phyloP scores from a whole-genome alignment of 768 basidiomycete genomes.

The Mycena vulgaris region DNA sequence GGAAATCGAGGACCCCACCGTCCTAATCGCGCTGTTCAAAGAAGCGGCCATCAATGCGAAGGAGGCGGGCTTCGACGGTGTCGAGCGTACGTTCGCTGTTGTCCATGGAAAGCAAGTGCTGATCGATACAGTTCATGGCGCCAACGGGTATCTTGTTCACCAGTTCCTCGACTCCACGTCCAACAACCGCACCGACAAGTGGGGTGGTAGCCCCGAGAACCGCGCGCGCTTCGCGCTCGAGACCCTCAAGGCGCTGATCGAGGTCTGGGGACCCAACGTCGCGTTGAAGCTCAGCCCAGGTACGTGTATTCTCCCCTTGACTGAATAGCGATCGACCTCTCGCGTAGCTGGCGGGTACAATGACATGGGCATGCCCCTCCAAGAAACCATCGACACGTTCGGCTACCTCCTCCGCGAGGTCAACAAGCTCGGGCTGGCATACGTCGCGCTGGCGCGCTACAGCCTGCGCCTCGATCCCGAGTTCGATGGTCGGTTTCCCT shows the following conservation, averaged over 20 bases:
- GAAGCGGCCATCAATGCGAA: conserved; percentile 52
- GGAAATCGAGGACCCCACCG: conserved; percentile 48
- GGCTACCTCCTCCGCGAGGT: conserved; percentile 38
- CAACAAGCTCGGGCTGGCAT: conserved; percentile 40
- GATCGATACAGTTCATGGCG: conserved; percentile 38
- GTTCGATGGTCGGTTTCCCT: conserved; percentile 47
- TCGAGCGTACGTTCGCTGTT: conserved; percentile 6
- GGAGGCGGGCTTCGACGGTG: conserved; percentile 25
- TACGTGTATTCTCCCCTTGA: conserved; percentile 21
- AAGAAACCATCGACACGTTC: conserved; percentile 42
- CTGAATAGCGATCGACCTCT: too few relatives aligned
- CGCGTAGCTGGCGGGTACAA: conserved; percentile 1
- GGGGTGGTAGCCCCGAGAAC: conserved; percentile 60
- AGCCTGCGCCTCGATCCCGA: conserved; percentile 40
- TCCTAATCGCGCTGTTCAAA: conserved; percentile 47
- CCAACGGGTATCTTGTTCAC: conserved; percentile 50
- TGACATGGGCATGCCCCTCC: conserved; percentile 38
- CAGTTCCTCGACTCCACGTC: conserved; percentile 51
- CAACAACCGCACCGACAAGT: conserved; percentile 54
- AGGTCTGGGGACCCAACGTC: conserved; percentile 50
- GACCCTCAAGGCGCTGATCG: conserved; percentile 46
- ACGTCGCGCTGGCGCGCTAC: conserved; percentile 52
- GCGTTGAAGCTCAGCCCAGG: conserved; percentile 51
- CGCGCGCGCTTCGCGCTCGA: conserved; percentile 55
- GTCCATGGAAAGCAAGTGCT: background rate